Conservation (phyloP, 1,284 basidiomycete species). For the Melampsora americana region DNA sequence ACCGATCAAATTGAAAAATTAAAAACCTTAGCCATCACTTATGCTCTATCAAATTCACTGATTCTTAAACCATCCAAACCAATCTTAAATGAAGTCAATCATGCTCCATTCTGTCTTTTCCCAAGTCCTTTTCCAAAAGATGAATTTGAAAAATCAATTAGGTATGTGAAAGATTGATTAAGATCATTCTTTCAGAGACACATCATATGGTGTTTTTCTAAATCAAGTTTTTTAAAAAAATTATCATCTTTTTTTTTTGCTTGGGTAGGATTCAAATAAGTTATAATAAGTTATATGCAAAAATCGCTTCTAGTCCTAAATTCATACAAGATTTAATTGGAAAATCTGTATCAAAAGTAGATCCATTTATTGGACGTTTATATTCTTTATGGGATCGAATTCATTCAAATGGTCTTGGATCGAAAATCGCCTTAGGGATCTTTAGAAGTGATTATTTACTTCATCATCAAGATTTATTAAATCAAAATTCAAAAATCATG, state of each 20-base stretch:
- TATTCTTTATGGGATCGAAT: conserved; percentile 81
- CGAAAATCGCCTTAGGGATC: conserved; percentile 73
- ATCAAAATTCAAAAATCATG: conserved; percentile 52
- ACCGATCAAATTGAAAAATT: neutral
- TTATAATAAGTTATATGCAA: conserved; percentile 82
- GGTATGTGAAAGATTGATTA: conserved; percentile 44
- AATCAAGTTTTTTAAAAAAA: conserved; percentile 3
- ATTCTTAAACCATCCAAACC: conserved; percentile 53
- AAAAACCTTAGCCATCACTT: neutral
- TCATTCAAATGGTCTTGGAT: conserved; percentile 61
- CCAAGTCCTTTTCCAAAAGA: conserved; percentile 78
- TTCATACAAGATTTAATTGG: conserved; percentile 84
- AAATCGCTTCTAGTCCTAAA: conserved; percentile 71
- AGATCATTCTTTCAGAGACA: neutral
- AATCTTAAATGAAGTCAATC: conserved; percentile 63
- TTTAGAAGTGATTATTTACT: conserved; percentile 94
- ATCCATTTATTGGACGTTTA: conserved; percentile 77
- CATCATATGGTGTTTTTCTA: too few species aligned
- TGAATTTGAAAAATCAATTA: conserved; percentile 67
- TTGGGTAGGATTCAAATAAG: conserved; percentile 65
- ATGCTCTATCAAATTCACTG: conserved; percentile 22
- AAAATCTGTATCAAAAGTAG: conserved; percentile 69
- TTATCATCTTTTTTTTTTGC: neutral
- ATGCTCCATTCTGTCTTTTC: conserved; percentile 82
- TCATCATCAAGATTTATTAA: conserved; percentile 60